Evolutionary conservation across 306 rosid species (phyloP).

Genomic region (Prunus mume): DNA sequence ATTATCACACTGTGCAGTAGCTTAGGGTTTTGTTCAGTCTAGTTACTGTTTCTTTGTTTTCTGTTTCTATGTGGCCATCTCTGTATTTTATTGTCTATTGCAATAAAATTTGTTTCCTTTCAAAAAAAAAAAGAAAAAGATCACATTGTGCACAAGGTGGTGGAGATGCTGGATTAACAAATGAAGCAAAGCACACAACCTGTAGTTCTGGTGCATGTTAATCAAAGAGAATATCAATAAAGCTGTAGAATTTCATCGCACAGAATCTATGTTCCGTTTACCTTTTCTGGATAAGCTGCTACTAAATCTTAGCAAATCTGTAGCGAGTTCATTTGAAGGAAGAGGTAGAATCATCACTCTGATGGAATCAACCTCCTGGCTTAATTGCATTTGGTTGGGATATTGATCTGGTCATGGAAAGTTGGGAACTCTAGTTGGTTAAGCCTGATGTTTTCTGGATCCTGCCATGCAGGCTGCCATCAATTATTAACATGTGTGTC

Average conservation of each 20-base stretch:
- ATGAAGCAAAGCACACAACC: constrained; percentile 29
- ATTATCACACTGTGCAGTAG: too few relatives aligned
- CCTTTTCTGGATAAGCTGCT: constrained; percentile 33
- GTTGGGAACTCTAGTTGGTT: not conserved
- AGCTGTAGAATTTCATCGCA: constrained; percentile 13
- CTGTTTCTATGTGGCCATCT: too few relatives aligned
- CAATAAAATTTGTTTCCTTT: not conserved
- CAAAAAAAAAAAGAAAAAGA: too few relatives aligned
- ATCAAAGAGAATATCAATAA: constrained; percentile 24
- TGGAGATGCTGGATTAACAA: constrained; percentile 26
- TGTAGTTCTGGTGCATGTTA: constrained; percentile 25
- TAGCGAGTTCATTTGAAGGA: not conserved
- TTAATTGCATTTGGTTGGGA: not conserved
- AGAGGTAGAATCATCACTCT: not conserved
- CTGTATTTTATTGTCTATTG: too few relatives aligned
- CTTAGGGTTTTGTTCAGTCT: too few relatives aligned
- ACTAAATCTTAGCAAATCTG: constrained; percentile 19
- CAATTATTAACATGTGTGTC: not conserved
- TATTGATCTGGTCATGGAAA: not conserved
- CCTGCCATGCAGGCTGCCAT: not conserved
- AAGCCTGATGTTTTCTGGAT: not conserved
- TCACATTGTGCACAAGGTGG: constrained; percentile 26
- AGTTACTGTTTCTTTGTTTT: too few relatives aligned
- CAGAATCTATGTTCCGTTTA: constrained; percentile 15
- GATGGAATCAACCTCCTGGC: not conserved